phyloP scores from a whole-genome alignment of 2,329 filamentous ascomycete genomes.

The Microdochium nivale region DNA sequence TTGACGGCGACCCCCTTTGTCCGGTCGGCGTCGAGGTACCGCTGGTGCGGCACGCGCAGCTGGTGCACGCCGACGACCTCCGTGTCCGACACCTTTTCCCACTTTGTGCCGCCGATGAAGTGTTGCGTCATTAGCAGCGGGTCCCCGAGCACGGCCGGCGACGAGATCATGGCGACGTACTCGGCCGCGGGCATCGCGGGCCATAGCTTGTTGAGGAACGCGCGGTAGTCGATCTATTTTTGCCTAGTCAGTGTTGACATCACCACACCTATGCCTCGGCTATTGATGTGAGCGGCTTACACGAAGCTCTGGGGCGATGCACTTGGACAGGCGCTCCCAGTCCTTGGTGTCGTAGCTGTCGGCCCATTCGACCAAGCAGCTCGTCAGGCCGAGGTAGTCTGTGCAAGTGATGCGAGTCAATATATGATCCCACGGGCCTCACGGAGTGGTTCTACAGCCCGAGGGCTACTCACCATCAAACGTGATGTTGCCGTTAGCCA shows the following conservation, averaged over 20 bases:
- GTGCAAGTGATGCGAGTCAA: constrained; percentile 1
- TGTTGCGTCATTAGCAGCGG: constrained; percentile 56
- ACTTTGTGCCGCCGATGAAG: constrained; percentile 51
- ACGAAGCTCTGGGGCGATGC: constrained; percentile 52
- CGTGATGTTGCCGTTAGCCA: constrained; percentile 6
- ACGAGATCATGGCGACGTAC: constrained; percentile 52
- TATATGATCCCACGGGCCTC: background rate
- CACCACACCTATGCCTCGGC: too few species aligned
- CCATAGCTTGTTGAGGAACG: constrained; percentile 52
- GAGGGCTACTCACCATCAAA: constrained; percentile 1
- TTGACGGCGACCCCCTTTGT: constrained; percentile 40
- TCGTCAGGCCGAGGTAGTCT: constrained; percentile 21
- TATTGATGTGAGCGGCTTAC: constrained; percentile 18
- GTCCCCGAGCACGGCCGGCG: constrained; percentile 49
- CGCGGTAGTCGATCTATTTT: constrained; percentile 60
- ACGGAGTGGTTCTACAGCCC: background rate
- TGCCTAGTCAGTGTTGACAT: too few species aligned
- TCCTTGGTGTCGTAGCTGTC: constrained; percentile 59
- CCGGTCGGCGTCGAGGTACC: constrained; percentile 43
- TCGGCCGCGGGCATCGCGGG: constrained; percentile 52
- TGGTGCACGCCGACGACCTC: constrained; percentile 53
- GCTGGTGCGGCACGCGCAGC: constrained; percentile 53
- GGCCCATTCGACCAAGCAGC: constrained; percentile 44
- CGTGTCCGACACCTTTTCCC: constrained; percentile 47
- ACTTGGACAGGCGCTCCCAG: constrained; percentile 48